Percentiles rank a stretch among this genome's conserved stretches.
Evolutionary conservation across 2,329 filamentous ascomycete genomes (phyloP).

Genomic region (Pestalotiopsis sp.): DNA sequence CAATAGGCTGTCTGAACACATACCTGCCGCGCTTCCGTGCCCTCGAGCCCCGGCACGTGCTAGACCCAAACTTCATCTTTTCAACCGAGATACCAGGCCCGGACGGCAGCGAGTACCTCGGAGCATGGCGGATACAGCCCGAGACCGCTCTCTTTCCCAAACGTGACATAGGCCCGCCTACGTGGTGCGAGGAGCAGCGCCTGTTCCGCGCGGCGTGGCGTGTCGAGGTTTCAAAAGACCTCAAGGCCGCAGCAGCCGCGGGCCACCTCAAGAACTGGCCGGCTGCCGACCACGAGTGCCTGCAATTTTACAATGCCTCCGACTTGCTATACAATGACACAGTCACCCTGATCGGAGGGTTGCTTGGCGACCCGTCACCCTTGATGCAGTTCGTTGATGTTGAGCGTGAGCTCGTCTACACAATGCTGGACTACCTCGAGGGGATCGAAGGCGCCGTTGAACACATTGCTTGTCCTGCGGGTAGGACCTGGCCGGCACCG

Average conservation of each 20-base stretch:
- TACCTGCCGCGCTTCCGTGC: neutral
- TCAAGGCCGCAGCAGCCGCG: neutral
- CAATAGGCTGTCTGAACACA: neutral
- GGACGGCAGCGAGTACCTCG: neutral
- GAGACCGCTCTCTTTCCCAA: neutral
- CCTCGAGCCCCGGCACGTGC: neutral
- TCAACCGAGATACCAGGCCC: neutral
- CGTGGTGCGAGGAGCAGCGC: neutral
- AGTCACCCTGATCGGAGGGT: neutral
- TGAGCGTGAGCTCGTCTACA: neutral
- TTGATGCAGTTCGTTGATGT: neutral
- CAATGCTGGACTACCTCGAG: neutral
- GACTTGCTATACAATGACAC: neutral
- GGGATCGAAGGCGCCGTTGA: neutral
- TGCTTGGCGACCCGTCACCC: neutral
- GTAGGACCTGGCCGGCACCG: neutral
- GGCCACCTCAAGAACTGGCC: neutral
- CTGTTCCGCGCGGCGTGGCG: neutral
- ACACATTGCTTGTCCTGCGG: neutral
- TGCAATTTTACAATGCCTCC: neutral
- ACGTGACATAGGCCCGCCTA: neutral
- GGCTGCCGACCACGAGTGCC: neutral
- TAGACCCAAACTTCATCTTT: neutral
- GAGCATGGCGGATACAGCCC: neutral
- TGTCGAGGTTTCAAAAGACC: neutral